Conservation (phyloP, 164 flowering plant genomes). For the Magnolia officinalis region DNA sequence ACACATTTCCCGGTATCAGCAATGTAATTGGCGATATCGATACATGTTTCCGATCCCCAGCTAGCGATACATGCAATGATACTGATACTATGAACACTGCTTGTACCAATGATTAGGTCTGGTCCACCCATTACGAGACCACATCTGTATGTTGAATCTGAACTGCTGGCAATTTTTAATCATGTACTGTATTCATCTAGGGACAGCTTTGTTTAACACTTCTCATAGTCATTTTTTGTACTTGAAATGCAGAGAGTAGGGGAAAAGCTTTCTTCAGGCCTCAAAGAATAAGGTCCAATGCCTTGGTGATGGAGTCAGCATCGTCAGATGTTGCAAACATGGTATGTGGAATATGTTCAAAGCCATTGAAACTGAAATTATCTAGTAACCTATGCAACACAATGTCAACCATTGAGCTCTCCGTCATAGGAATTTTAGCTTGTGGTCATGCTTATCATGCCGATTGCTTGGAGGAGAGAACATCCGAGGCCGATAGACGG, state of each 20-base stretch:
- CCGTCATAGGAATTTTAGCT: slow-evolving; percentile 60
- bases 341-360: slow-evolving; percentile 52
- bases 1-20: too few relatives aligned
- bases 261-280: slow-evolving; percentile 30
- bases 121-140: background rate
- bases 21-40: too few relatives aligned
- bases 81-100: too few relatives aligned
- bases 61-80: too few relatives aligned
- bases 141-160: background rate
- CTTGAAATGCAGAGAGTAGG: slow-evolving; percentile 23
- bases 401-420: slow-evolving; percentile 24
- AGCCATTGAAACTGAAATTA: slow-evolving; percentile 34
- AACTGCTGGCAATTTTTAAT: background rate
- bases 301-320: slow-evolving; percentile 22
- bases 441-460: slow-evolving; percentile 72
- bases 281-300: slow-evolving; percentile 38
- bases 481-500: slow-evolving; percentile 28
- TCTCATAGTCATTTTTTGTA: background rate
- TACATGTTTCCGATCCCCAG: too few relatives aligned
- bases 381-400: slow-evolving; percentile 19
- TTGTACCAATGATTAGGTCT: background rate
- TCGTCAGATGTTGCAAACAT: slow-evolving; percentile 29
- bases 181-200: background rate
- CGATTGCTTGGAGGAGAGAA: slow-evolving; percentile 57
- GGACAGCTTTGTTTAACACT: background rate